phyloP scores from a whole-genome alignment of 2,329 filamentous ascomycete species.

The Stachybotrys chlorohalonatus region DNA sequence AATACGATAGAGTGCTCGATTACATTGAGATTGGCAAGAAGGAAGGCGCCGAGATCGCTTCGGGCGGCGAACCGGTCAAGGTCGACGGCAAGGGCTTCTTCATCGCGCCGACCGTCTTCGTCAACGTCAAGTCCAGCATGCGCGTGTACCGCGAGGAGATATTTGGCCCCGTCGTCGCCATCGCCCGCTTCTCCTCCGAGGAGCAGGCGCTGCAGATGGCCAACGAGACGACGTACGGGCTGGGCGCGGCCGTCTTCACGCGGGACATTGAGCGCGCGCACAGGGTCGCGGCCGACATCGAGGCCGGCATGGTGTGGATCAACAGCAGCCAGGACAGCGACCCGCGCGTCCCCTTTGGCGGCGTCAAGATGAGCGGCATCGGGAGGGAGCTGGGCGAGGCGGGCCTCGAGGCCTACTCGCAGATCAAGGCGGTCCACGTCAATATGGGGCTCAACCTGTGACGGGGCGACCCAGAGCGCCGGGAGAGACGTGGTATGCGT shows the following conservation, averaged over 20 bases:
- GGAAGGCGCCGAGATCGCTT: slow-evolving; percentile 14
- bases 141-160: slow-evolving; percentile 86
- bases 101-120: slow-evolving; percentile 82
- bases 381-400: slow-evolving; percentile 15
- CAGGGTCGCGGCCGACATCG: slow-evolving; percentile 62
- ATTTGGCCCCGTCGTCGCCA: slow-evolving; percentile 75
- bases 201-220: slow-evolving; percentile 64
- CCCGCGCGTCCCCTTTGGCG: slow-evolving; percentile 15
- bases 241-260: slow-evolving; percentile 74
- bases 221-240: slow-evolving; percentile 68
- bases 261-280: slow-evolving; percentile 71
- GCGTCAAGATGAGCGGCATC: slow-evolving; percentile 17
- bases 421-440: slow-evolving; percentile 15
- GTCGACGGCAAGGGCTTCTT: slow-evolving; percentile 65
- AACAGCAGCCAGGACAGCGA: slow-evolving; percentile 22
- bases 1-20: slow-evolving; percentile 56
- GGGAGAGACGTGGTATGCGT: background rate
- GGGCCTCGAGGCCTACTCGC: slow-evolving; percentile 15
- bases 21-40: slow-evolving; percentile 40
- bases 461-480: background rate
- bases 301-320: slow-evolving; percentile 56
- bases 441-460: slow-evolving; percentile 14
- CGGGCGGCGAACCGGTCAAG: slow-evolving; percentile 21
- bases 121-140: slow-evolving; percentile 56
- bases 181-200: slow-evolving; percentile 73